Base-by-base conservation (phyloP, 1,284 basidiomycete species). In the Taiwanofungus camphoratus region DNA sequence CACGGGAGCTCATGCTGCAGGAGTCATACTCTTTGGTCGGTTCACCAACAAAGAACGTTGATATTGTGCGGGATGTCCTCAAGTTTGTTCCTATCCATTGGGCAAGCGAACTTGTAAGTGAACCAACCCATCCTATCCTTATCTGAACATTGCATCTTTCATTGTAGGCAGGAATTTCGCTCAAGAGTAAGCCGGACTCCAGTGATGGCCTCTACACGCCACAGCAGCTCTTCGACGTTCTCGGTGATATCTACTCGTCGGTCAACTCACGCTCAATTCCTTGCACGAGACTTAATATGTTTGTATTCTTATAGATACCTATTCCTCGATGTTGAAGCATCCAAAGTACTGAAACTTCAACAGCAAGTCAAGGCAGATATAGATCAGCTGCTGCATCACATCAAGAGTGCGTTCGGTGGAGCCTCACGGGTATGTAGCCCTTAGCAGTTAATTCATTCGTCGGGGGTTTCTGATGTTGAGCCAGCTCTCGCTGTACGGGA, bases 11-110 rank as follows among this genome's bases (percentile, higher is more conserved):
- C 22, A 75, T 91, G 48, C 52, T 63, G 24, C 51, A 59, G 16
- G 60, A 73, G 46, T 79, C 81, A 2, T 86, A 68, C 60, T 58
- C 67, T 2, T 61, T 81, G 13, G 71, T 80, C 9, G 75, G 73
- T 12, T 65, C 69, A 18, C 69, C 72, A 23, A 67, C 65, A 3
- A 64, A 61, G 33, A 73, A 70, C 33, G 68, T 90, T 18, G 85
- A 92, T 56, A 63, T 92, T 45, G 79, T 85, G 20, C 69, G 74
- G 5, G 79, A 87, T 52, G 84, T 91, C 3, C 58, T 87, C 49
- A 82, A 76, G 56, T 58, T 69, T 24, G 71, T 82, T 0, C 81
- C 88, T 5, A 63, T 87, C 24, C 64, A 74, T 50, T 89, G 85
- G 82, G 77, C 82, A 3, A 68, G 69, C 20, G 78, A 87, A 42